Conservation (phyloP, 2,329 filamentous ascomycete species). For the Tolypocladium amazonense region DNA sequence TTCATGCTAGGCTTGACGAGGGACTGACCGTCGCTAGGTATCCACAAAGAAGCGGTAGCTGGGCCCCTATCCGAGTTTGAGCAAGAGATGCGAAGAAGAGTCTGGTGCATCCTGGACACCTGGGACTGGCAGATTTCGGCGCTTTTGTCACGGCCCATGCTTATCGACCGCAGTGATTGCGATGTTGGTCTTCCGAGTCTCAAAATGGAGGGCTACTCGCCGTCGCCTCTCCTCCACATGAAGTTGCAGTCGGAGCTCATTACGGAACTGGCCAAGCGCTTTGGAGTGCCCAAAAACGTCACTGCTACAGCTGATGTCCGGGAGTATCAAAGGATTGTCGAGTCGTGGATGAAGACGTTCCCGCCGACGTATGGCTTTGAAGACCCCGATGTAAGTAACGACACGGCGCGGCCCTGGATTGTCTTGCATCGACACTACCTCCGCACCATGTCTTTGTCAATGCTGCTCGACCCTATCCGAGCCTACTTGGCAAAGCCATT, state of each 20-base stretch:
- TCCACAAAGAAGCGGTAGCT: constrained; percentile 18
- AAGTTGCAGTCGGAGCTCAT: constrained; percentile 24
- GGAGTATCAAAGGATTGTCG: constrained; percentile 22
- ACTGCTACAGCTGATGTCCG: constrained; percentile 16
- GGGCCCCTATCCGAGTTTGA: constrained; percentile 20
- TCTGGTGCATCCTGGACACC: constrained; percentile 25
- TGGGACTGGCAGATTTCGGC: constrained; percentile 29
- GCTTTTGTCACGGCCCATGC: constrained; percentile 20
- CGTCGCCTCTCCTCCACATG: constrained; percentile 23
- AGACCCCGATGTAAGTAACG: constrained; percentile 29
- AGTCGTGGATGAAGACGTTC: constrained; percentile 31
- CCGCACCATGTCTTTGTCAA: constrained; percentile 31
- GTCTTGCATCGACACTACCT: constrained; percentile 34
- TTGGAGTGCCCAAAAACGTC: constrained; percentile 19
- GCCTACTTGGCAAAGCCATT: constrained; percentile 29
- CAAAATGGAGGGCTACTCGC: constrained; percentile 17
- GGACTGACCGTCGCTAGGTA: constrained; percentile 9
- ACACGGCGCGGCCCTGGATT: constrained; percentile 29
- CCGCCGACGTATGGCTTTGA: constrained; percentile 27
- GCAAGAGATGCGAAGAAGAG: constrained; percentile 21
- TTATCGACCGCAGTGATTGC: constrained; percentile 23
- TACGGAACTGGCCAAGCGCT: constrained; percentile 16
- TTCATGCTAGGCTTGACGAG: no score
- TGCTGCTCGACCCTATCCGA: constrained; percentile 34
- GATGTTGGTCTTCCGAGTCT: constrained; percentile 21